Conservation (phyloP, 495 filamentous ascomycete genomes). For the Penicillium riverlandense region DNA sequence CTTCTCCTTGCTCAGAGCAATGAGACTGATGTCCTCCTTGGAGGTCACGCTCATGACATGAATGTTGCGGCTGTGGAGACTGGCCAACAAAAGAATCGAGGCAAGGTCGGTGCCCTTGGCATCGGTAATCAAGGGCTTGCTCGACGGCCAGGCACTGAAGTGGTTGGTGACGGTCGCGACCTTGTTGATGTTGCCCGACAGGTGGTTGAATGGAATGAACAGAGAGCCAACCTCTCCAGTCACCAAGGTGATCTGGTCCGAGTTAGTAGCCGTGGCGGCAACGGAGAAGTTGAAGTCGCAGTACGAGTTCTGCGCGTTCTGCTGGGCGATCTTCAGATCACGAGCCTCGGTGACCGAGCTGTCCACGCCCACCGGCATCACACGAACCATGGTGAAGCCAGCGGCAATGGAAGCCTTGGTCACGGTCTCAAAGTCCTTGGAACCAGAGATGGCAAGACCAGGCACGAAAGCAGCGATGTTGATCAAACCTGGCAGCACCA, state of each 20-base stretch:
- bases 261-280: constrained; percentile 69
- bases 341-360: constrained; percentile 66
- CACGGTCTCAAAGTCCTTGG: constrained; percentile 61
- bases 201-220: constrained; percentile 83
- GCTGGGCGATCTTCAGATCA: constrained; percentile 67
- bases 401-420: constrained; percentile 69
- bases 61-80: constrained; percentile 75
- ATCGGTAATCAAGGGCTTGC: constrained; percentile 81
- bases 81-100: constrained; percentile 71
- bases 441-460: constrained; percentile 55
- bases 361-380: constrained; percentile 71
- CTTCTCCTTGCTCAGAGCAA: constrained; percentile 75
- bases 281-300: constrained; percentile 88
- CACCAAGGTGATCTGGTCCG: constrained; percentile 65
- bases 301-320: constrained; percentile 60
- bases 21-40: constrained; percentile 75
- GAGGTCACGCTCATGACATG: constrained; percentile 78
- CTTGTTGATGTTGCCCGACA: constrained; percentile 81
- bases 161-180: constrained; percentile 75
- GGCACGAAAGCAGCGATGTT: constrained; percentile 79
- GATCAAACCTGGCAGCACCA: constrained; percentile 69
- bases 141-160: constrained; percentile 72
- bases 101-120: constrained; percentile 78
- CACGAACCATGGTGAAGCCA: constrained; percentile 78
- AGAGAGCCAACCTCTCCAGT: constrained; percentile 73